Evolutionary conservation across 2,329 filamentous ascomycete species (phyloP).

Genomic region (Alternaria ethzedia): DNA sequence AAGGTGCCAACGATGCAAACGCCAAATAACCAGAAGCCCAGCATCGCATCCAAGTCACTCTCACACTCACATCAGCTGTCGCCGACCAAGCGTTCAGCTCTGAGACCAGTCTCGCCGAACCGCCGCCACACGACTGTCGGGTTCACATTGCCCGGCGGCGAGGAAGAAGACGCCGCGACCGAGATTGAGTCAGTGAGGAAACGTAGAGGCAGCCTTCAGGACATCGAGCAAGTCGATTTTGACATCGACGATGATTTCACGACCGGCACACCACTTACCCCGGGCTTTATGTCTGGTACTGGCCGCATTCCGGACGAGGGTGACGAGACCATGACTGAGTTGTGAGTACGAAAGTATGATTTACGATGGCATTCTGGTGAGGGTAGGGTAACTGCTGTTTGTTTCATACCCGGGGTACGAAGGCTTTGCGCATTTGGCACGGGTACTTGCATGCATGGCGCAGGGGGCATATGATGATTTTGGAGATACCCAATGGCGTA

Average conservation of each 20-base stretch:
- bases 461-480: background rate
- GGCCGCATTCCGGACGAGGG: slow-evolving; percentile 29
- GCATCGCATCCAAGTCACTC: slow-evolving; percentile 11
- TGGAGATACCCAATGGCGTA: slow-evolving; percentile 2
- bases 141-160: slow-evolving; percentile 24
- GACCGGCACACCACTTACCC: slow-evolving; percentile 47
- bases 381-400: background rate
- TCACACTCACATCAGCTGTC: slow-evolving; percentile 26
- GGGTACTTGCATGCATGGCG: slow-evolving; percentile 5
- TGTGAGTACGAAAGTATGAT: slow-evolving; percentile 13
- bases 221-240: slow-evolving; percentile 38
- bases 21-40: slow-evolving; percentile 29
- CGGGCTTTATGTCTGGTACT: slow-evolving; percentile 32
- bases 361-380: background rate
- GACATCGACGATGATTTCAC: slow-evolving; percentile 50
- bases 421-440: background rate
- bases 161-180: slow-evolving; percentile 9
- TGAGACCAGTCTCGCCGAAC: slow-evolving; percentile 44
- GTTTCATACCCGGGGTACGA: background rate
- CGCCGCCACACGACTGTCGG: slow-evolving; percentile 38
- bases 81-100: slow-evolving; percentile 33
- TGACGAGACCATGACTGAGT: slow-evolving; percentile 27
- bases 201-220: slow-evolving; percentile 27
- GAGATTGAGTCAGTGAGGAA: slow-evolving; percentile 11
- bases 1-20: slow-evolving; percentile 39